Evolutionary conservation across 2,329 filamentous ascomycete genomes (phyloP).

Genomic region (Paecilomyces sp.): DNA sequence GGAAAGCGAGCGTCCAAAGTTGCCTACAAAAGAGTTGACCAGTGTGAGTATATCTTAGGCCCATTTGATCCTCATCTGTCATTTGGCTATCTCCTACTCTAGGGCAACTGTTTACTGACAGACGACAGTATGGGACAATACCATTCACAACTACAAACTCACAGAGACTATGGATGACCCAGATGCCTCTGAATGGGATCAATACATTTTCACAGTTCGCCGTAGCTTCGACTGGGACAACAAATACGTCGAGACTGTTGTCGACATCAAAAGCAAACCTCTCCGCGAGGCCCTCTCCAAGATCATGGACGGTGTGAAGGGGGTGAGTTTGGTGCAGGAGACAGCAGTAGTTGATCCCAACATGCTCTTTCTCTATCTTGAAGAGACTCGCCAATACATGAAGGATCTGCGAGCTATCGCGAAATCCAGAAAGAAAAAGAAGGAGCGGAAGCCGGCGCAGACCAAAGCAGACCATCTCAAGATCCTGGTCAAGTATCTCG

Average conservation of each 20-base stretch:
- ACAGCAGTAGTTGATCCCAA: constrained; percentile 67
- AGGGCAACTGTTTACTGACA: not conserved
- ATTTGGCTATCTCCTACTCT: not conserved
- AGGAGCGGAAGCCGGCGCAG: constrained; percentile 27
- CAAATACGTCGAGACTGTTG: constrained; percentile 64
- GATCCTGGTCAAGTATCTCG: constrained; percentile 67
- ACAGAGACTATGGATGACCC: constrained; percentile 59
- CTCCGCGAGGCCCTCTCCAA: constrained; percentile 64
- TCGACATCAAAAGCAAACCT: constrained; percentile 80
- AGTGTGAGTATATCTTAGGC: constrained; percentile 32
- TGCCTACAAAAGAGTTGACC: constrained; percentile 64
- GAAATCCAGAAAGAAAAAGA: constrained; percentile 49
- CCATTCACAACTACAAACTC: constrained; percentile 59
- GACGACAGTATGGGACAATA: constrained; percentile 44
- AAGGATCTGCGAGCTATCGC: constrained; percentile 60
- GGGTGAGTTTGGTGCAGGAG: constrained; percentile 73
- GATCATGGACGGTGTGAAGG: constrained; percentile 69
- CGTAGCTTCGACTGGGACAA: constrained; percentile 79
- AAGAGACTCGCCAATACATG: constrained; percentile 61
- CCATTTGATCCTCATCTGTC: not conserved
- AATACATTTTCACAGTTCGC: constrained; percentile 76
- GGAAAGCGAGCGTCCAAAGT: constrained; percentile 47
- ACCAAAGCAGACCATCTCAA: constrained; percentile 50
- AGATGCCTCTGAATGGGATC: constrained; percentile 62
- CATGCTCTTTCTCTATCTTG: constrained; percentile 67